Conservation (phyloP, 345 rosid genomes). For the Eucalyptus polyanthemos region DNA sequence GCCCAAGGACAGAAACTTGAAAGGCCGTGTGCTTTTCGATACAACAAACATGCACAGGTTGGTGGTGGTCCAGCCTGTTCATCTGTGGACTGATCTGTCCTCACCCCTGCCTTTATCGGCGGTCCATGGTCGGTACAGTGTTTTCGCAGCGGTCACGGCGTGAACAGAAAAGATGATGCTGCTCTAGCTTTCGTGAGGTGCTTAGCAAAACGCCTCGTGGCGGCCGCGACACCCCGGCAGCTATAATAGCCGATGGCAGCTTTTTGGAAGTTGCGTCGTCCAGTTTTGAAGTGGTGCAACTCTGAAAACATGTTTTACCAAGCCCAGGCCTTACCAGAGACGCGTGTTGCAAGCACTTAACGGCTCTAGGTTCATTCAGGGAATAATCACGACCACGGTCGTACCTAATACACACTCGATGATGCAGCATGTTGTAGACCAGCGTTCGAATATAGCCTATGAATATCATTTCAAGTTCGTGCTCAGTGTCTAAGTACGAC, state of each 20-base stretch:
- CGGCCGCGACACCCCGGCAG: background rate
- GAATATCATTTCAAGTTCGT: background rate
- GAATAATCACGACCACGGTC: background rate
- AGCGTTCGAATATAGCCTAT: background rate
- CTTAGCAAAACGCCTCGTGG: background rate
- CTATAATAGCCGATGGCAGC: background rate
- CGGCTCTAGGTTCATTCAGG: background rate
- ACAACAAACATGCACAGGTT: rapidly evolving
- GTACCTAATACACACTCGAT: background rate
- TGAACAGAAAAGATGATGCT: background rate
- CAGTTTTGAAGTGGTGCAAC: background rate
- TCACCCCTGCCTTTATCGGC: background rate
- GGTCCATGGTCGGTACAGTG: background rate
- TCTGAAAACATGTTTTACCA: background rate
- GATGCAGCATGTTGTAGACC: background rate
- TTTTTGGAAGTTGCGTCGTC: background rate
- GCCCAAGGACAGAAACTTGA: background rate
- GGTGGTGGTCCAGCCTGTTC: background rate
- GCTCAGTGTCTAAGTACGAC: background rate
- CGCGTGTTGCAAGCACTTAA: background rate
- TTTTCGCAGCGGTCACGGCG: background rate
- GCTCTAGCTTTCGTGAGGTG: background rate
- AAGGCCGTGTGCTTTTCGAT: background rate
- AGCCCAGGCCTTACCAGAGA: background rate
- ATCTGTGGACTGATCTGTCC: background rate